Percentiles rank a stretch among this genome's conserved stretches.
These are phyloP conservation scores for Aspergillus sergii DNA, from an alignment of 2,329 filamentous ascomycete species.

Conservation along the genomic window DNA sequence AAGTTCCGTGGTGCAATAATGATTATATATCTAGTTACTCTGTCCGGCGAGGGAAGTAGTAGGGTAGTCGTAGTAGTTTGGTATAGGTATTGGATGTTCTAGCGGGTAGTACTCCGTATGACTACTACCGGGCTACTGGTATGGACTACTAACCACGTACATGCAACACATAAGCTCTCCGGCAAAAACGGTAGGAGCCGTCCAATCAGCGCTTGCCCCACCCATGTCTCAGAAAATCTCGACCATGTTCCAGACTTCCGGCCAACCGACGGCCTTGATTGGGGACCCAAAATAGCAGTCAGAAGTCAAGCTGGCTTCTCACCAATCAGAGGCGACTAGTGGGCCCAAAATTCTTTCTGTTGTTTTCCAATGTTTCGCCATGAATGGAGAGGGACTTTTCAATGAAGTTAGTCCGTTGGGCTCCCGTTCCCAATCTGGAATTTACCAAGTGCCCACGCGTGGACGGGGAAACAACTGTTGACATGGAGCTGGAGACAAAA, in stretches of 20 bases:
- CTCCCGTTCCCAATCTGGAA: background rate
- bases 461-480: background rate
- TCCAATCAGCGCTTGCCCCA: background rate
- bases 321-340: conserved; percentile 7
- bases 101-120: no score
- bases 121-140: no score
- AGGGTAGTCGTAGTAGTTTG: no score
- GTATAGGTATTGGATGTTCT: no score
- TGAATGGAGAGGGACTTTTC: background rate
- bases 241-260: conserved; percentile 19
- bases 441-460: background rate
- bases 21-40: no score
- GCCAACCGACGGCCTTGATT: conserved; percentile 10
- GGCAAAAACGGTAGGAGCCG: background rate
- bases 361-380: background rate
- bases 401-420: background rate
- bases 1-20: no score
- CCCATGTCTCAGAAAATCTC: conserved; percentile 12
- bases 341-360: conserved; percentile 9
- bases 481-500: no score
- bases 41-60: no score
- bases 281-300: conserved; percentile 18
- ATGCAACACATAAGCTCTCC: background rate
- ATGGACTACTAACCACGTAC: no score
- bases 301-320: background rate